Conservation (phyloP, 805 yeast genomes). For the Nakazawaea siamensis region DNA sequence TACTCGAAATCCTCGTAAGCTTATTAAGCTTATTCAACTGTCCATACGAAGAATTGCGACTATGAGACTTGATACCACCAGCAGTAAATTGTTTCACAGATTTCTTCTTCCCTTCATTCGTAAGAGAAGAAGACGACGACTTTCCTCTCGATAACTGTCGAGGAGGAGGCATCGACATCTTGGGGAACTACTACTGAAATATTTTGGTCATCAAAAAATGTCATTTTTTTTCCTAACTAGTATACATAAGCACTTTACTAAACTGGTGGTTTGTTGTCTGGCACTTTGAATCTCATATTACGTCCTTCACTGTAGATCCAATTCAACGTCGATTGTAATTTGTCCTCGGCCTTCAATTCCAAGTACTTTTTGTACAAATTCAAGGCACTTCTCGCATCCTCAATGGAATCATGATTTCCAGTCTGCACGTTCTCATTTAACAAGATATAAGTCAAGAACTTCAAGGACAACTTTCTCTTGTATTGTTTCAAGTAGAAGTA, state of each 20-base stretch:
- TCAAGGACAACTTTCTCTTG: slow-evolving; percentile 73
- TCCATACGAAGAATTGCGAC: slow-evolving; percentile 25
- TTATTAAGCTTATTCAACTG: slow-evolving; percentile 21
- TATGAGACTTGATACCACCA: slow-evolving; percentile 19
- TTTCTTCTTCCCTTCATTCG: slow-evolving; percentile 21
- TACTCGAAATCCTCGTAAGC: slow-evolving; percentile 22
- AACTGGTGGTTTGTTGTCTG: too few relatives aligned
- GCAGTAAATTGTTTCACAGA: slow-evolving; percentile 24
- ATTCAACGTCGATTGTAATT: slow-evolving; percentile 53
- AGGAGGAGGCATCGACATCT: slow-evolving; percentile 11
- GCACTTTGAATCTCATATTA: slow-evolving; percentile 42
- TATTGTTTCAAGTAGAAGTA: slow-evolving; percentile 67
- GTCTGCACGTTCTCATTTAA: slow-evolving; percentile 73
- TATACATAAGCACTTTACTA: too few relatives aligned
- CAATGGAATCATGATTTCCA: slow-evolving; percentile 95
- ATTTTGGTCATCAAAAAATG: too few relatives aligned
- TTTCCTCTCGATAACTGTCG: slow-evolving; percentile 14
- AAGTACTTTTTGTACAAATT: slow-evolving; percentile 64
- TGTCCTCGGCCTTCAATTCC: slow-evolving; percentile 49
- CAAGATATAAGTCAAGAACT: slow-evolving; percentile 77
- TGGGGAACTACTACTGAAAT: background rate
- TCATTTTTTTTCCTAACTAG: too few relatives aligned
- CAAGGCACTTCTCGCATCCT: slow-evolving; percentile 88
- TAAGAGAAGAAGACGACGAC: slow-evolving; percentile 20
- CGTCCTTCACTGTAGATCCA: slow-evolving; percentile 69